These are phyloP conservation scores for Didymella arachidicola DNA, from an alignment of 2,329 filamentous ascomycete species.

Conservation along the genomic window DNA sequence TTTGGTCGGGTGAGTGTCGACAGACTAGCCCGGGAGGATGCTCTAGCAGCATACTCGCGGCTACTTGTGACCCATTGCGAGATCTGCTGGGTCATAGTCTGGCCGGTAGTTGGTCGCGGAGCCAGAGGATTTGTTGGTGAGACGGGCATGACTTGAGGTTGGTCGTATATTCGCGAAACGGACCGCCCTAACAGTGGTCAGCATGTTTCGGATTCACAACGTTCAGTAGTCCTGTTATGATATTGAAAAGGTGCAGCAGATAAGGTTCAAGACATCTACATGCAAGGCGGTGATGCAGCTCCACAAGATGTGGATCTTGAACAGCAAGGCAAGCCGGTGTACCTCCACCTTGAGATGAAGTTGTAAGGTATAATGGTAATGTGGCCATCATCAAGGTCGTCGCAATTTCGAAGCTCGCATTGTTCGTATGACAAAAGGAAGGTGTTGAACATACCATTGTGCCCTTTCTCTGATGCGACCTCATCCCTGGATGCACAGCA, in stretches of 20 bases:
- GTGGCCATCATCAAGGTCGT: not conserved
- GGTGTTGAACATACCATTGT: slow-evolving; percentile 39
- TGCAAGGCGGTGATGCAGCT: slow-evolving; percentile 14
- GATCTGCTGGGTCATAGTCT: slow-evolving; percentile 45
- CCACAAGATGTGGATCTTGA: slow-evolving; percentile 21
- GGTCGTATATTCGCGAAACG: slow-evolving; percentile 36
- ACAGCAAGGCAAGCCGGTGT: slow-evolving; percentile 22
- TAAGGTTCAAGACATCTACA: slow-evolving; percentile 3
- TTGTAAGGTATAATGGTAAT: slow-evolving; percentile 13
- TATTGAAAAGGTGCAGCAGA: not conserved
- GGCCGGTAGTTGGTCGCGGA: slow-evolving; percentile 46
- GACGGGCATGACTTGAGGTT: slow-evolving; percentile 44
- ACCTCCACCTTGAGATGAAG: slow-evolving; percentile 10
- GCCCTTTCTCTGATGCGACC: slow-evolving; percentile 35
- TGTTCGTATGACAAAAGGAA: slow-evolving; percentile 16
- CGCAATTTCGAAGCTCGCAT: slow-evolving; percentile 6
- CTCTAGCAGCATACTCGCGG: slow-evolving; percentile 47
- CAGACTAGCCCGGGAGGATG: slow-evolving; percentile 46
- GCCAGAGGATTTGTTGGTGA: slow-evolving; percentile 22
- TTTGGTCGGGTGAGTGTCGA: slow-evolving; percentile 43
- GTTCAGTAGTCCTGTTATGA: not conserved
- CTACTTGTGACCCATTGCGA: slow-evolving; percentile 48
- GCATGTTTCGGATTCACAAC: not conserved
- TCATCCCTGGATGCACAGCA: slow-evolving; percentile 50
- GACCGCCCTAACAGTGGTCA: slow-evolving; percentile 11